Conservation (phyloP, 106 monocot species). For the Acanthochlamys bracteata region DNA sequence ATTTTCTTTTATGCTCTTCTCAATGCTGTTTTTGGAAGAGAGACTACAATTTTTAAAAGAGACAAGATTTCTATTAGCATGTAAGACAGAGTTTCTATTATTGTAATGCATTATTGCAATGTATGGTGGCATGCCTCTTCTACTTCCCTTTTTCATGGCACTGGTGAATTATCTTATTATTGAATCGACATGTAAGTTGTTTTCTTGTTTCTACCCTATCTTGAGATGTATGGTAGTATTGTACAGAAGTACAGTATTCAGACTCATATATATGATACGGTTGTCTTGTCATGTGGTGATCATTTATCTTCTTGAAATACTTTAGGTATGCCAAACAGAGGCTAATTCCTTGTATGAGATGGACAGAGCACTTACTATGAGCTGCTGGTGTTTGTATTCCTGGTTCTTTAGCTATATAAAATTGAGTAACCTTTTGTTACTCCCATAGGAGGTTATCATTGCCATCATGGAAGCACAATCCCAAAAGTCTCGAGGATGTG, state of each 20-base stretch:
- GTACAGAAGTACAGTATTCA: conserved; percentile 9
- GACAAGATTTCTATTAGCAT: no score
- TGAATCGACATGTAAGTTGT: no score
- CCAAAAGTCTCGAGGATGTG: conserved; percentile 34
- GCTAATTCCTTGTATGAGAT: conserved; percentile 87
- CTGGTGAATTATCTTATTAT: no score
- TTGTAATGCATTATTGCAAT: no score
- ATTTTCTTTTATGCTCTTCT: no score
- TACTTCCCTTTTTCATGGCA: no score
- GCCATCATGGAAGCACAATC: conserved; percentile 87
- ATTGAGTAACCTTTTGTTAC: background rate
- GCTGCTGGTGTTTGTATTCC: background rate
- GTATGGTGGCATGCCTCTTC: no score
- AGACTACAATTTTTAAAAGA: no score
- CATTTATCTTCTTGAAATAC: background rate
- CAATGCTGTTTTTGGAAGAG: no score
- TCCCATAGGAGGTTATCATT: conserved; percentile 76
- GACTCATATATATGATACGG: conserved; percentile 33
- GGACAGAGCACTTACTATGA: conserved; percentile 52
- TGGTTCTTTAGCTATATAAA: background rate
- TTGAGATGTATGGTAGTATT: no score
- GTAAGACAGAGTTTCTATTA: no score
- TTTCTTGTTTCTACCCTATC: no score
- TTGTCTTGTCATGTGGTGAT: conserved; percentile 10
- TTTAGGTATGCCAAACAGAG: conserved; percentile 57